phyloP scores from a whole-genome alignment of 129 eudicot species.

The Deinandra increscens region DNA sequence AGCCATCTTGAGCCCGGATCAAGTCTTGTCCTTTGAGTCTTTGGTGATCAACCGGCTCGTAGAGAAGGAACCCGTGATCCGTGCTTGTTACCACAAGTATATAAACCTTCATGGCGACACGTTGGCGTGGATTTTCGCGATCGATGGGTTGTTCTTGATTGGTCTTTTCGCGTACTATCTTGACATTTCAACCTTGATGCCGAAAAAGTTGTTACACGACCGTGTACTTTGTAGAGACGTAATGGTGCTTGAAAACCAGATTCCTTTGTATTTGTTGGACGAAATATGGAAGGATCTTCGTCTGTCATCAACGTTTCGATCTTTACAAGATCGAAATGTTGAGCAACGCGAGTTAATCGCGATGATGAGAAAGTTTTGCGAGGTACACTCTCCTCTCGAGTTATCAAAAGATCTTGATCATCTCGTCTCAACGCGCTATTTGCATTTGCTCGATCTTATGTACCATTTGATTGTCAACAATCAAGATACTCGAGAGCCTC shows the following conservation, averaged over 20 bases:
- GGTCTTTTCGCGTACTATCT: conserved; percentile 23
- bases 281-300: conserved; percentile 27
- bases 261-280: conserved; percentile 30
- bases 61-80: conserved; percentile 27
- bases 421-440: not conserved
- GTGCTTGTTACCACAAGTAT: conserved; percentile 41
- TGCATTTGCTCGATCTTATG: conserved; percentile 49
- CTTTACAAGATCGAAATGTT: conserved; percentile 8
- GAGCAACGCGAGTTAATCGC: conserved; percentile 11
- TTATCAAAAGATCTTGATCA: not conserved
- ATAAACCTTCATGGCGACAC: conserved; percentile 37
- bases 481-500: not conserved
- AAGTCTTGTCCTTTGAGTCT: not conserved
- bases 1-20: conserved; percentile 17
- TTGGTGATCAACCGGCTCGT: conserved; percentile 23
- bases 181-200: conserved; percentile 25
- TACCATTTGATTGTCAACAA: conserved; percentile 39
- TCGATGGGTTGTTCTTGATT: conserved; percentile 48
- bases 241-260: conserved; percentile 50
- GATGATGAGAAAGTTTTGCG: conserved; percentile 32
- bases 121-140: conserved; percentile 39
- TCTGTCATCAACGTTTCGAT: not conserved
- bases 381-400: conserved; percentile 43
- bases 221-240: conserved; percentile 38
- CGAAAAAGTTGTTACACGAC: conserved; percentile 17